Evolutionary conservation across 768 basidiomycete species (phyloP).

Genomic region (Mycena olivaceomarginata): DNA sequence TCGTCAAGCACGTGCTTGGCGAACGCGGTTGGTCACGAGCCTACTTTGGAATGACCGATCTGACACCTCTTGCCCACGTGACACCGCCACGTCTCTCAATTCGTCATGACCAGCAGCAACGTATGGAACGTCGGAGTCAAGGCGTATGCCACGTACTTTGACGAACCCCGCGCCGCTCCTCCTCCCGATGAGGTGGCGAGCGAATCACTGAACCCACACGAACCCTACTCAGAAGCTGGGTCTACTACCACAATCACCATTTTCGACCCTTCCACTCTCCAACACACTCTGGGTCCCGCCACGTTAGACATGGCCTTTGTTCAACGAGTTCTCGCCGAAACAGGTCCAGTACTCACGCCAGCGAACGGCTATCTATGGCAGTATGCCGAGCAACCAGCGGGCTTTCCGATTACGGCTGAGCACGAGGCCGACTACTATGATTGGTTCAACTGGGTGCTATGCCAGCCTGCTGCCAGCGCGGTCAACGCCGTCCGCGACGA

Average conservation of each 20-base stretch:
- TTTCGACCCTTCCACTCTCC: constrained; percentile 18
- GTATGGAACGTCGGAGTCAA: too few species aligned
- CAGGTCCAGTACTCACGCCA: background rate
- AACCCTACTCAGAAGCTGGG: background rate
- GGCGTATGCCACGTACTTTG: constrained; percentile 11
- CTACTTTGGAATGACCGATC: too few species aligned
- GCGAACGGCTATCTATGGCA: constrained; percentile 11
- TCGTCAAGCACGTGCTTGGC: too few species aligned
- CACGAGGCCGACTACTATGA: constrained; percentile 28
- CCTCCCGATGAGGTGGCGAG: constrained; percentile 2
- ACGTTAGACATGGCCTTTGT: constrained; percentile 19
- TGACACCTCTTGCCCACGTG: too few species aligned
- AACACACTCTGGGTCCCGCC: constrained; percentile 3
- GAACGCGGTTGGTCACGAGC: too few species aligned
- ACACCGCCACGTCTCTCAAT: too few species aligned
- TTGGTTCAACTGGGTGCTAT: constrained; percentile 18
- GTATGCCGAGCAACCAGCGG: background rate
- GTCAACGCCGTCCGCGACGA: constrained; percentile 31
- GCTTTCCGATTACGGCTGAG: background rate
- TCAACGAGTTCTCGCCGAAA: background rate
- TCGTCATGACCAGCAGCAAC: too few species aligned
- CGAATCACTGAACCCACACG: constrained; percentile 1
- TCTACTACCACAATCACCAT: background rate
- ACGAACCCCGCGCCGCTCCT: constrained; percentile 15
- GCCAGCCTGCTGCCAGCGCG: constrained; percentile 22